Evolutionary conservation across 2,329 filamentous ascomycete genomes (phyloP), one percentile per base, ranked within the genome.

Genomic region (Ilyonectria robusta): DNA sequence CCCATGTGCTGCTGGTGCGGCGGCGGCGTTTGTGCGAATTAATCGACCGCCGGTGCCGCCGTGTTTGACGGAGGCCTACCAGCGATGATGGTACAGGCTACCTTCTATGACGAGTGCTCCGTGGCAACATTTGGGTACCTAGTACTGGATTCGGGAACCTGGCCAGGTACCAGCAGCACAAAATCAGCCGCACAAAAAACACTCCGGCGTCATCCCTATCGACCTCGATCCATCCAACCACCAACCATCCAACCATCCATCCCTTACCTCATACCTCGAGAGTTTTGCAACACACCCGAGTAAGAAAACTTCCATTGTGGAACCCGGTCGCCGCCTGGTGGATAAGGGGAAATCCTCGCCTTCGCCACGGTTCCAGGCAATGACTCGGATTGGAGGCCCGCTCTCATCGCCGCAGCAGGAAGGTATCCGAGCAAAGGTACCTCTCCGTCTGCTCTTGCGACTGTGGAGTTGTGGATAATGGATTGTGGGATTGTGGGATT

Each of bases 361-460:
- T 51, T 71, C 67, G 70, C 69, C 70, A 76, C 70, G 70, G 70
- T 63, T 67, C 66, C 46, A 55, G 57, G 35, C 47, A 62, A 61
- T 76, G 73, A 73, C 73, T 75, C 72, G 72, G 64, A 70, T 68
- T 70, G 70, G 72, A 68, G 46, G 44, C 60, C 53, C 54, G 59
- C 59, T 59, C 70, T 70, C 72, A 72, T 72, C 50, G 48, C 61
- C 70, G 70, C 40, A 42, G 40, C 40, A 42, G 40, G 40, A 42
- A n/a, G 70, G 55, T 60, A 60, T 63, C 61, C 67, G 29, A 42
- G 31, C 31, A 33, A 33, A 33, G 31, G 31, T 33, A 33, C 31
- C 31, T 33, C 33, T 33, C 31, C 48, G 40, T 42, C 40, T 42
- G 15, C 17, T 37, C 35, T 46, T 8, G 35, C 40, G 13, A 23